Conservation (phyloP, 2,329 filamentous ascomycete species). For the Trichoderma asperellum region DNA sequence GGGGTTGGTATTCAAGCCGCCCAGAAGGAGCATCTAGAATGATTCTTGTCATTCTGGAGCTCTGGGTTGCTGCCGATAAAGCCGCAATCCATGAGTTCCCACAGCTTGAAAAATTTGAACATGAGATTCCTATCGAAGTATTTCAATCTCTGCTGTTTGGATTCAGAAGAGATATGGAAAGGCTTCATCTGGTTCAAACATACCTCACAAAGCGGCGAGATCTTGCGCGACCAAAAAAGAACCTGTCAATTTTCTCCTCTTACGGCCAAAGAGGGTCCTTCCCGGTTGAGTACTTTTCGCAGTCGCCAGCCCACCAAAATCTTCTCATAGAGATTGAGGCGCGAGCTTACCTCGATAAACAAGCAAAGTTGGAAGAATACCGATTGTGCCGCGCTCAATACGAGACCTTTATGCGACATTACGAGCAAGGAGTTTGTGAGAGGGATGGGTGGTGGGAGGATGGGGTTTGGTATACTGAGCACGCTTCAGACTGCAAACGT, state of each 20-base stretch:
- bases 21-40: slow-evolving; percentile 57
- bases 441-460: neutral
- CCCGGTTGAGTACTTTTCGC: slow-evolving; percentile 31
- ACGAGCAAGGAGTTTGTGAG: neutral
- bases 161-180: slow-evolving; percentile 42
- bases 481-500: neutral
- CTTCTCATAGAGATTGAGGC: slow-evolving; percentile 45
- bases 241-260: slow-evolving; percentile 30
- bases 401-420: neutral
- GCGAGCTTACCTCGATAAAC: slow-evolving; percentile 37
- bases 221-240: neutral
- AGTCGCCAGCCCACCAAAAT: slow-evolving; percentile 41
- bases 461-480: neutral
- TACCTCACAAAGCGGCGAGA: slow-evolving; percentile 37
- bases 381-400: neutral
- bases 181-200: neutral
- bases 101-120: slow-evolving; percentile 51
- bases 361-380: slow-evolving; percentile 22
- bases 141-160: slow-evolving; percentile 53
- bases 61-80: slow-evolving; percentile 63
- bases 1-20: slow-evolving; percentile 42
- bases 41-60: slow-evolving; percentile 58
- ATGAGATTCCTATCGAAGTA: slow-evolving; percentile 46
- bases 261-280: slow-evolving; percentile 32
- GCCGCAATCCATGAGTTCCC: slow-evolving; percentile 45